Conservation (phyloP, 2,329 filamentous ascomycete species). For the Penicillium sumatraense region DNA sequence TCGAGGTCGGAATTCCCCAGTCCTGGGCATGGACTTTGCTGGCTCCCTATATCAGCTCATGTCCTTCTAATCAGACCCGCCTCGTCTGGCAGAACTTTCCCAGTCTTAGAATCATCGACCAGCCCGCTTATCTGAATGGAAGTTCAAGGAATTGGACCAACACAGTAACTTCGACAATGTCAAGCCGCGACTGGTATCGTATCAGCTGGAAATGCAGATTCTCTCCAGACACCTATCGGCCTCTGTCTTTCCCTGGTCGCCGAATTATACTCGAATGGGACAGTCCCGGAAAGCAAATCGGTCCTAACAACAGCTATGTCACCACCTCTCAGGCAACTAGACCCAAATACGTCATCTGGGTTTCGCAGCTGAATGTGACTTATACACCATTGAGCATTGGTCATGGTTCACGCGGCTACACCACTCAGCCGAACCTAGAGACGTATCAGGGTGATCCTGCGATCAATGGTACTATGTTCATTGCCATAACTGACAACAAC, state of each 20-base stretch:
- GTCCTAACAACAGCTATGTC: constrained; percentile 82
- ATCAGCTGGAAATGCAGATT: constrained; percentile 62
- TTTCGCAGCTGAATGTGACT: constrained; percentile 75
- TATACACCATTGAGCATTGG: constrained; percentile 64
- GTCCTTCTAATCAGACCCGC: constrained; percentile 73
- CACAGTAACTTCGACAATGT: background rate
- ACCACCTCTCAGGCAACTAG: constrained; percentile 62
- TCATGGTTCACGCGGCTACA: constrained; percentile 61
- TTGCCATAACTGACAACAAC: constrained; percentile 73
- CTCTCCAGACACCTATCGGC: constrained; percentile 69
- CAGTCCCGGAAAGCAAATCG: constrained; percentile 66
- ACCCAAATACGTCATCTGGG: constrained; percentile 75
- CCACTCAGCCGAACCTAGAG: constrained; percentile 72
- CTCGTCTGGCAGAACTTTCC: constrained; percentile 87
- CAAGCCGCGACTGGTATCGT: background rate
- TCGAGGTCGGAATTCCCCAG: constrained; percentile 77
- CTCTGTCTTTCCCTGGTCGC: constrained; percentile 75
- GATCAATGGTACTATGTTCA: constrained; percentile 78
- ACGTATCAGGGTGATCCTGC: constrained; percentile 71
- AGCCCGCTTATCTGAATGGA: constrained; percentile 65
- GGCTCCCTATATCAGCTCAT: constrained; percentile 79
- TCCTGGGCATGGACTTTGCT: constrained; percentile 84
- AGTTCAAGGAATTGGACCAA: constrained; percentile 39
- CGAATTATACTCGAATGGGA: constrained; percentile 76
- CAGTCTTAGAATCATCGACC: constrained; percentile 70